Base-by-base conservation (phyloP, 164 flowering plant genomes). In the Sedum album region DNA sequence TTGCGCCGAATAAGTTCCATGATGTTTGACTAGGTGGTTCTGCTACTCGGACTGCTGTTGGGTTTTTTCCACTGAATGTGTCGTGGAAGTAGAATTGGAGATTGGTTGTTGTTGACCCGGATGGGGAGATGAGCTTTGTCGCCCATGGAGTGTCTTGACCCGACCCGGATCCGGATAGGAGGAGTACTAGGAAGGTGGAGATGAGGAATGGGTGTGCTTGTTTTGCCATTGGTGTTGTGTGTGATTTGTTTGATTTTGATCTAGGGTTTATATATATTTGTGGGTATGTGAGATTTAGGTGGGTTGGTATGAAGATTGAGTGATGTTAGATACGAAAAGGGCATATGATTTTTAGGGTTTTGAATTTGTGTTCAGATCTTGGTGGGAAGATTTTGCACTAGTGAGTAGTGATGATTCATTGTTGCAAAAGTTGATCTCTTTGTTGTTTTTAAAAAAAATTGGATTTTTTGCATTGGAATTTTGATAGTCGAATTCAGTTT, bases 1-100 rank as follows among this genome's bases (percentile, higher is more conserved):
- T 20, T 0, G 10, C 20, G 4, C 86, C 82, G 49, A 83, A 83
- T 0, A 68, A 64, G 5, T 74, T 74, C 13, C 41, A 13, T 5
- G 41, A 10, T 38, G 72, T 41, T 60, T 51, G 57, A 74, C n/a
- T 68, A 11, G 74, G 60, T 20, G 81, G 14, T 38, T 67, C 60
- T 9, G 80, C 84, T 21, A 83, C n/a, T 46, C 14, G 17, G 5
- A 78, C 41, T 17, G 82, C 81, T 26, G 38, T 77, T n/a, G 83
- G 80, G 20, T 74, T 76, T 25, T 64, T 35, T 17, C 93, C 88
- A 31, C 86, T 82, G 13, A 82, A 62, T 0, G 66, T 84, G 81
- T 87, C 88, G 65, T 82, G 83, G 76, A 88, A 77, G 72, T 70
- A 86, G 79, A 84, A 88, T 18, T 84, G 83, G 25, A 88, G 85